These are phyloP conservation scores for Cylindrotheca closterium DNA, from an alignment of 108 stramenopile species.

Conservation along the genomic window DNA sequence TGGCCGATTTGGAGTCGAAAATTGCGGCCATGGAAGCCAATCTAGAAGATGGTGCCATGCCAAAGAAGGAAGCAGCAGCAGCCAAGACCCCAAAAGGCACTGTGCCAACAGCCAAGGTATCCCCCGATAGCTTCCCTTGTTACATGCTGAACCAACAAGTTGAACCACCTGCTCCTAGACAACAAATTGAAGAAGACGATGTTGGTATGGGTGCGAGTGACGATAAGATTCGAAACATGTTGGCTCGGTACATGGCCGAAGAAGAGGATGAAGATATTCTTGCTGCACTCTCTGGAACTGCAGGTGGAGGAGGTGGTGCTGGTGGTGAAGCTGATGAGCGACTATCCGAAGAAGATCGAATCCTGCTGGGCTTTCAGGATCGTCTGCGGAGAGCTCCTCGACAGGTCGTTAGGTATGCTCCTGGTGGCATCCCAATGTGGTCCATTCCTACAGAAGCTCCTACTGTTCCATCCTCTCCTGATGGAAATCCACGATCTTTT, in stretches of 20 bases:
- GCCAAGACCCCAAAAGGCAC: background rate
- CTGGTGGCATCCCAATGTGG: conserved; percentile 81
- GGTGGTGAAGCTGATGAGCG: conserved; percentile 75
- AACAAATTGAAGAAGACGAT: conserved; percentile 62
- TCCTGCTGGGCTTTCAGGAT: conserved; percentile 67
- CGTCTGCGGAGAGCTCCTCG: conserved; percentile 64
- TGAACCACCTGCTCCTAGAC: conserved; percentile 46
- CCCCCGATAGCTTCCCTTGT: conserved; percentile 33
- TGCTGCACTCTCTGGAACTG: conserved; percentile 44
- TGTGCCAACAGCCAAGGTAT: background rate
- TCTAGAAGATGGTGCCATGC: conserved; percentile 15
- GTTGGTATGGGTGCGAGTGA: conserved; percentile 53
- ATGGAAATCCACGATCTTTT: conserved; percentile 39
- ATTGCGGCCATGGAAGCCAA: conserved; percentile 40
- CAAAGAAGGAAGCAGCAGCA: conserved; percentile 7
- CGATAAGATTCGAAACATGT: conserved; percentile 73
- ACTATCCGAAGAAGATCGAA: conserved; percentile 60
- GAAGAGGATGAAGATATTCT: conserved; percentile 85
- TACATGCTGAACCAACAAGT: conserved; percentile 43
- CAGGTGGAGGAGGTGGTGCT: conserved; percentile 3
- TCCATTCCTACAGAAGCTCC: conserved; percentile 56
- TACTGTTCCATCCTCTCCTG: conserved; percentile 73
- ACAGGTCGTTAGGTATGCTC: conserved; percentile 81
- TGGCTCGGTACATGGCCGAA: conserved; percentile 77
- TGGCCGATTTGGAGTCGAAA: conserved; percentile 68